A percentile compares a stretch with the other conserved stretches of the same genome.
These are phyloP conservation scores for Cochlearia excelsa DNA, from an alignment of 345 rosid genomes.

Conservation along the genomic window DNA sequence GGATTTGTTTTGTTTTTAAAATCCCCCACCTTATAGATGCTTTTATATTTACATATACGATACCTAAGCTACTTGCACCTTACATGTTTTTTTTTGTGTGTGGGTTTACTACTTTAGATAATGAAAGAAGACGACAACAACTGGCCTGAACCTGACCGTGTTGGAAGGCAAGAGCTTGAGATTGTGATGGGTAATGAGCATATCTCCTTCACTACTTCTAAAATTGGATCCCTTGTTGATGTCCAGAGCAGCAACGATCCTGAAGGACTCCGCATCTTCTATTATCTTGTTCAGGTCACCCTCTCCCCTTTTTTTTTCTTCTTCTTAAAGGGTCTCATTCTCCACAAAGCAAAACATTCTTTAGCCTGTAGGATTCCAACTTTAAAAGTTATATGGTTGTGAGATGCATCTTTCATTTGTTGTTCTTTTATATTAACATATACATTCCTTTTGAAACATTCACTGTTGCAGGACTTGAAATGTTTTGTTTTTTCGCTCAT, in stretches of 20 bases:
- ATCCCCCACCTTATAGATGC: too few species aligned
- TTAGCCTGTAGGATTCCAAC: too few species aligned
- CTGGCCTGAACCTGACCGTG: conserved; percentile 99
- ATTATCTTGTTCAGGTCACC: conserved; percentile 96
- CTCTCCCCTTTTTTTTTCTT: conserved; percentile 26
- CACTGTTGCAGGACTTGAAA: conserved; percentile 87
- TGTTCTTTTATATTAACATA: neutral
- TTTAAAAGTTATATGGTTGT: too few species aligned
- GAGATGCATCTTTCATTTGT: too few species aligned
- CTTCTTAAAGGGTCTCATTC: conserved; percentile 3
- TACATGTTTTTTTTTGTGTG: conserved; percentile 6
- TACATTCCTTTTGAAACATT: conserved; percentile 15
- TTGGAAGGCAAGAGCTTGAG: conserved; percentile 96
- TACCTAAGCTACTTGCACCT: neutral
- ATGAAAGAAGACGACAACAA: conserved; percentile 98
- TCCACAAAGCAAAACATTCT: neutral
- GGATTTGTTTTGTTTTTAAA: too few species aligned
- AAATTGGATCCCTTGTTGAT: conserved; percentile 98
- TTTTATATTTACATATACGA: too few species aligned
- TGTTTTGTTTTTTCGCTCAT: conserved; percentile 98
- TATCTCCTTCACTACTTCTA: conserved; percentile 89
- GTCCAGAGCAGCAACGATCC: conserved; percentile 94
- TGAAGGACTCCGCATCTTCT: conserved; percentile 96
- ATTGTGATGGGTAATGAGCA: conserved; percentile 98
- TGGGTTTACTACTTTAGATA: conserved; percentile 42